Conservation (phyloP, 2,329 filamentous ascomycete species). For the Talaromyces funiculosus region DNA sequence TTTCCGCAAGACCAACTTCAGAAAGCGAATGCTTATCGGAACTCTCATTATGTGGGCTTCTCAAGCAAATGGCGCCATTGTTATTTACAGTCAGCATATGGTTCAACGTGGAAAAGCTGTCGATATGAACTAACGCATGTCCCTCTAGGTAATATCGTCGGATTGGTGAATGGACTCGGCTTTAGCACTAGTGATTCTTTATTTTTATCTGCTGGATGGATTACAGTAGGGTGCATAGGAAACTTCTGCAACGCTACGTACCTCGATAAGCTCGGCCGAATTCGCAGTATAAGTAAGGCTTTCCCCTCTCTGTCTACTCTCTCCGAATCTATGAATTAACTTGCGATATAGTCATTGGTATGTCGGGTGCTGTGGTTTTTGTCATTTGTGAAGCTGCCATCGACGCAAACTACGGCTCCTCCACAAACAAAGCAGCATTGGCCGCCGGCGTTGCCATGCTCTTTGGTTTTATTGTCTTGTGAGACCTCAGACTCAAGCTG, state of each 20-base stretch:
- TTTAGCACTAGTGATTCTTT: neutral
- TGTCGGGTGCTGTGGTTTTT: neutral
- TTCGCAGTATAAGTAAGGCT: too few species aligned
- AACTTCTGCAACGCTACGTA: slow-evolving; percentile 1
- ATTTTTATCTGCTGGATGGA: neutral
- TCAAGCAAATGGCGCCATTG: neutral
- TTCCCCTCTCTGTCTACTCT: too few species aligned
- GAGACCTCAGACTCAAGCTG: neutral
- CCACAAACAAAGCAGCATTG: slow-evolving; percentile 8
- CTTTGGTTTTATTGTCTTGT: slow-evolving; percentile 10
- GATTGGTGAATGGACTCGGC: neutral
- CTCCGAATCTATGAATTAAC: too few species aligned
- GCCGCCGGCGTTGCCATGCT: slow-evolving; percentile 14
- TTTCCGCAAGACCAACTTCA: neutral
- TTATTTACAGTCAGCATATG: slow-evolving; percentile 2
- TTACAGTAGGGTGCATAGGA: neutral
- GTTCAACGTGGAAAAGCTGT: neutral
- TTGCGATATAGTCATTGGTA: neutral
- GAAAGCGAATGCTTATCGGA: slow-evolving; percentile 1
- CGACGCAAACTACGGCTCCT: slow-evolving; percentile 2
- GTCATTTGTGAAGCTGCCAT: slow-evolving; percentile 9
- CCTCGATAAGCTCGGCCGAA: neutral
- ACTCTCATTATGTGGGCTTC: slow-evolving; percentile 1
- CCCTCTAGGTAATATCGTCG: too few species aligned
- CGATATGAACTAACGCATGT: too few species aligned